Evolutionary conservation across 2,329 filamentous ascomycete genomes (phyloP).

Genomic region (Endoconidiophora polonica): DNA sequence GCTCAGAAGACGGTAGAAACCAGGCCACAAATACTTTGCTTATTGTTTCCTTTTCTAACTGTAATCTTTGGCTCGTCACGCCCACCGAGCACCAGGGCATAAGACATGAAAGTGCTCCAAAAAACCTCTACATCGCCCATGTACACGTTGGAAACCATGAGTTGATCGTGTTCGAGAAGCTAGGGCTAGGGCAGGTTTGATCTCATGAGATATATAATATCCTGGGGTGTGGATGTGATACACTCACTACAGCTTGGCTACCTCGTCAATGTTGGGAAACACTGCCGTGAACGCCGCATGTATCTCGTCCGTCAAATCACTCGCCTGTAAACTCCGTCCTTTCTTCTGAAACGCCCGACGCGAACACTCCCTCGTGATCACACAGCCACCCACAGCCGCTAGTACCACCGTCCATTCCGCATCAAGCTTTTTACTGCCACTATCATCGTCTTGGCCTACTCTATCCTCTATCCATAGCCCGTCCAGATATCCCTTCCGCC

Average conservation of each 20-base stretch:
- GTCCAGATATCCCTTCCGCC: conserved; percentile 75
- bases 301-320: conserved; percentile 82
- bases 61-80: no score
- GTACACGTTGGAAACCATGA: no score
- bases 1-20: no score
- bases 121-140: no score
- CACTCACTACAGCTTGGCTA: background rate
- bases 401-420: conserved; percentile 49
- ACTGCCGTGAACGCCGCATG: conserved; percentile 64
- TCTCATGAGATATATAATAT: background rate
- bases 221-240: background rate
- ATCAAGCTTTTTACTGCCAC: conserved; percentile 16
- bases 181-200: background rate
- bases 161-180: background rate
- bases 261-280: conserved; percentile 50
- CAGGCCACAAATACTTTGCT: no score
- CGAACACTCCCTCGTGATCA: conserved; percentile 78
- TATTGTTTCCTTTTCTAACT: no score
- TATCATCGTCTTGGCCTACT: conserved; percentile 25
- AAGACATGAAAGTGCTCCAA: no score
- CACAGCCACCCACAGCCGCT: conserved; percentile 72
- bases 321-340: conserved; percentile 78
- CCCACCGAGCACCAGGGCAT: no score
- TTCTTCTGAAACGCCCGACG: conserved; percentile 71
- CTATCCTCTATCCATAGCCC: conserved; percentile 53